A percentile compares a stretch with the other conserved stretches of the same genome.
These are phyloP conservation scores for Auxenochlorella protothecoides DNA, from an alignment of 139 green algal species.

Conservation along the genomic window DNA sequence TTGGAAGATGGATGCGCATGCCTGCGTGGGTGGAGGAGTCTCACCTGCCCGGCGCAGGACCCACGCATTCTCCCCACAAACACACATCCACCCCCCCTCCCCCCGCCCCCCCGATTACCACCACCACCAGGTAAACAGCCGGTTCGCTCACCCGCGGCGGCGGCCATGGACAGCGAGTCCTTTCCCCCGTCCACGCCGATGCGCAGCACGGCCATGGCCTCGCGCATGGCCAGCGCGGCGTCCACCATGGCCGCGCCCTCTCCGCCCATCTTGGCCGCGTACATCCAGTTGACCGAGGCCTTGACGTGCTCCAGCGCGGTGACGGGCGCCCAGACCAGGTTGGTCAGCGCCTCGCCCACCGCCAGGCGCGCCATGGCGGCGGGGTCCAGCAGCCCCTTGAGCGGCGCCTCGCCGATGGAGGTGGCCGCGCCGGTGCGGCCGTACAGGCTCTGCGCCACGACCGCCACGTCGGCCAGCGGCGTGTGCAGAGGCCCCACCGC, in stretches of 20 bases:
- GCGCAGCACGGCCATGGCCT: constrained; percentile 65
- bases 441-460: constrained; percentile 77
- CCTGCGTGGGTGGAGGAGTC: too few relatives aligned
- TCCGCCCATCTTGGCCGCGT: constrained; percentile 88
- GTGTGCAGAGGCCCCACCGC: constrained; percentile 84
- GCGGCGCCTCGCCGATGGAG: constrained; percentile 89
- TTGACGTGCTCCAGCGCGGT: constrained; percentile 81
- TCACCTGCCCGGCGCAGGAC: too few relatives aligned
- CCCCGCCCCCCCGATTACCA: too few relatives aligned
- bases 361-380: constrained; percentile 87
- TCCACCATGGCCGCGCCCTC: constrained; percentile 96
- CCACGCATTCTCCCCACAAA: too few relatives aligned
- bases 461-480: constrained; percentile 82
- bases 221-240: constrained; percentile 62
- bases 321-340: constrained; percentile 78
- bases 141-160: constrained; percentile 33
- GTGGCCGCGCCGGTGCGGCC: constrained; percentile 71
- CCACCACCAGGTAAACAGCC: too few relatives aligned
- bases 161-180: constrained; percentile 96
- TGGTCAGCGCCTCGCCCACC: constrained; percentile 91
- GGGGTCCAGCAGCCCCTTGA: constrained; percentile 90
- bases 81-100: too few relatives aligned
- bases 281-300: constrained; percentile 98
- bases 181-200: constrained; percentile 96
- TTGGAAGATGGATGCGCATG: too few relatives aligned